These are phyloP conservation scores for Rosa hybrid DNA, from an alignment of 331 rosid species.

Conservation along the genomic window DNA sequence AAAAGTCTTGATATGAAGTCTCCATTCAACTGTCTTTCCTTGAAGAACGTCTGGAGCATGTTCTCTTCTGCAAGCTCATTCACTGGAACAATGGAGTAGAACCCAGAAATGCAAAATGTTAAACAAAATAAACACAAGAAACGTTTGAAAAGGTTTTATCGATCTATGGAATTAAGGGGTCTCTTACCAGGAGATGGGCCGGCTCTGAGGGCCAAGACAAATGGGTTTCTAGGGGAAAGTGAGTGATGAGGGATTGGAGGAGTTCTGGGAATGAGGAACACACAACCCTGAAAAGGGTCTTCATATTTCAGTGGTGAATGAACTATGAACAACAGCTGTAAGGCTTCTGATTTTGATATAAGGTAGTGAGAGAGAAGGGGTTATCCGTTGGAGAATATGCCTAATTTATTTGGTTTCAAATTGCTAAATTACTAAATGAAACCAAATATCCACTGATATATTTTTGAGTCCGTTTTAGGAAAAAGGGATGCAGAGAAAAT, in stretches of 20 bases:
- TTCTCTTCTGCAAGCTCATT: slow-evolving; percentile 57
- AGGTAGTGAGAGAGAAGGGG: not conserved
- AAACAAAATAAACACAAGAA: not conserved
- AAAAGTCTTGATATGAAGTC: slow-evolving; percentile 76
- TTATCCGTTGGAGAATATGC: not conserved
- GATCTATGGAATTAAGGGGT: no score
- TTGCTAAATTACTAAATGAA: no score
- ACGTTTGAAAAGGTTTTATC: no score
- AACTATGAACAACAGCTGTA: not conserved
- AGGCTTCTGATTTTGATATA: not conserved
- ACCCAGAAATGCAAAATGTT: not conserved
- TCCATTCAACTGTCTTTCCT: slow-evolving; percentile 71
- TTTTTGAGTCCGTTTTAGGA: no score
- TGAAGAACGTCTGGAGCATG: slow-evolving; percentile 59
- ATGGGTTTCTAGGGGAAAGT: slow-evolving; percentile 22
- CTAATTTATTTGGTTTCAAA: no score
- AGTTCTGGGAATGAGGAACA: slow-evolving; percentile 43
- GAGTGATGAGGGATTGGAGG: slow-evolving; percentile 39
- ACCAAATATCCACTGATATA: no score
- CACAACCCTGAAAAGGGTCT: slow-evolving; percentile 48
- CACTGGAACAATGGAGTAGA: slow-evolving; percentile 27
- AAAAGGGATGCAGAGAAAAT: no score
- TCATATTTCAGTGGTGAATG: slow-evolving; percentile 37
- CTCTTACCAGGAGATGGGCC: slow-evolving; percentile 48
- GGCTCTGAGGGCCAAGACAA: slow-evolving; percentile 38